These are phyloP conservation scores for Podospora pseudocomata DNA, from an alignment of 495 filamentous ascomycete genomes.

Conservation along the genomic window DNA sequence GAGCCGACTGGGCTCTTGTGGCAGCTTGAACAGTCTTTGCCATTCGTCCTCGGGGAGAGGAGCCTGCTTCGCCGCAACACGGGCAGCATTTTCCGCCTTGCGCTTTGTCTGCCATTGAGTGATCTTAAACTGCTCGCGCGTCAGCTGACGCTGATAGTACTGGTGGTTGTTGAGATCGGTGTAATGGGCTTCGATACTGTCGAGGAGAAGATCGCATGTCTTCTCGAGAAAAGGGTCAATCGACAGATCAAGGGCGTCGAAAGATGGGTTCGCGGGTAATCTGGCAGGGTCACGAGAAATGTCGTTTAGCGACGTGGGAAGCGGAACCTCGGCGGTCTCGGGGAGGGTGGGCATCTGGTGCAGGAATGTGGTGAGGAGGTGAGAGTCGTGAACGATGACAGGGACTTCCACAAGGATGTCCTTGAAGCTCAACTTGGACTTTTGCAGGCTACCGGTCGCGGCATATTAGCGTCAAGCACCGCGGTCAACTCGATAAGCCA, in stretches of 20 bases:
- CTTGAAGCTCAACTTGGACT: constrained; percentile 86
- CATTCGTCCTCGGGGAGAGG: constrained; percentile 95
- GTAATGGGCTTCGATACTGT: constrained; percentile 95
- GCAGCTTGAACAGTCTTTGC: constrained; percentile 96
- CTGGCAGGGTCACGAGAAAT: constrained; percentile 55
- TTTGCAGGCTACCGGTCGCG: constrained; percentile 63
- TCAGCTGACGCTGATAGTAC: constrained; percentile 95
- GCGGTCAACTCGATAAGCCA: neutral
- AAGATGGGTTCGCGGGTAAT: constrained; percentile 75
- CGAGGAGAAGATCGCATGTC: constrained; percentile 91
- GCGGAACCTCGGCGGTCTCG: constrained; percentile 56
- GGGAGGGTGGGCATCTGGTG: constrained; percentile 70
- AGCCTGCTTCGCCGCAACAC: constrained; percentile 80
- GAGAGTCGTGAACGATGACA: constrained; percentile 91
- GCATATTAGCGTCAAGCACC: neutral
- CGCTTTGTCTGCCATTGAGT: constrained; percentile 92
- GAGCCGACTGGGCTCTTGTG: constrained; percentile 84
- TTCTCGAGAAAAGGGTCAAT: constrained; percentile 99
- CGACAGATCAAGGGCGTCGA: constrained; percentile 81
- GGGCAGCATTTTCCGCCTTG: constrained; percentile 84
- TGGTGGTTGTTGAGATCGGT: constrained; percentile 98
- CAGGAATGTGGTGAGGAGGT: constrained; percentile 90
- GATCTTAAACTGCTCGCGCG: constrained; percentile 94
- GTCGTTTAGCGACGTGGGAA: constrained; percentile 72
- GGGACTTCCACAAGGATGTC: constrained; percentile 92